Evolutionary conservation across 148 eudicot species (phyloP).

Genomic region (Beta vulgaris): DNA sequence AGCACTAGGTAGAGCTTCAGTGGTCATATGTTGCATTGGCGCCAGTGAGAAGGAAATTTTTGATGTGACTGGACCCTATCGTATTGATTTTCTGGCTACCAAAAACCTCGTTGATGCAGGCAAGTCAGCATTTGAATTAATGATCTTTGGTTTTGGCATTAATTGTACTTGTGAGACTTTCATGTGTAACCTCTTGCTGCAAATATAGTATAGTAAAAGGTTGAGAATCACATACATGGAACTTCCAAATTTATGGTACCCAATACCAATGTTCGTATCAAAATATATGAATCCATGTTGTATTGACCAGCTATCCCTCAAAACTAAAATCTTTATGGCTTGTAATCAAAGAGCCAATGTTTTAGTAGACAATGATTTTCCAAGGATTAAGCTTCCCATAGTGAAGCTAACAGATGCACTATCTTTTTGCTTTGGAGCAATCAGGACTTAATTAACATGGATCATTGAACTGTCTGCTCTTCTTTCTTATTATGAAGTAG

Average conservation of each 20-base stretch:
- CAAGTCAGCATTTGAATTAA: conserved; percentile 22
- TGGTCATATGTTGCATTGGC: conserved; percentile 86
- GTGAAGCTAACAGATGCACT: not conserved
- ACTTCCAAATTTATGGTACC: not conserved
- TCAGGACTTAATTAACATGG: not conserved
- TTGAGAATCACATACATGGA: not conserved
- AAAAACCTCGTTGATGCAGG: conserved; percentile 90
- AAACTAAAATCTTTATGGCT: not conserved
- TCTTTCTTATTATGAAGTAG: not conserved
- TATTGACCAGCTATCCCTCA: not conserved
- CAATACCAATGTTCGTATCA: not conserved
- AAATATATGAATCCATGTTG: not conserved
- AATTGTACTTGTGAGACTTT: not conserved
- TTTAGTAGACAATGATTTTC: not conserved
- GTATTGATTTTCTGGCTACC: conserved; percentile 82
- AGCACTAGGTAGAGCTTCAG: conserved; percentile 69
- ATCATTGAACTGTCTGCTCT: not conserved
- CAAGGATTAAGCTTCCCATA: not conserved
- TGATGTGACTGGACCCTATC: conserved; percentile 85
- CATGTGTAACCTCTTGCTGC: conserved; percentile 5
- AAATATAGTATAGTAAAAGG: not conserved
- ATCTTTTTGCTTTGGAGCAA: not conserved
- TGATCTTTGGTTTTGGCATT: not conserved
- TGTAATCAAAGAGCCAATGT: not conserved
- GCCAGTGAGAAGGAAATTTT: conserved; percentile 91